Conservation (phyloP, 345 rosid species). For the Erucastrum elatum region DNA sequence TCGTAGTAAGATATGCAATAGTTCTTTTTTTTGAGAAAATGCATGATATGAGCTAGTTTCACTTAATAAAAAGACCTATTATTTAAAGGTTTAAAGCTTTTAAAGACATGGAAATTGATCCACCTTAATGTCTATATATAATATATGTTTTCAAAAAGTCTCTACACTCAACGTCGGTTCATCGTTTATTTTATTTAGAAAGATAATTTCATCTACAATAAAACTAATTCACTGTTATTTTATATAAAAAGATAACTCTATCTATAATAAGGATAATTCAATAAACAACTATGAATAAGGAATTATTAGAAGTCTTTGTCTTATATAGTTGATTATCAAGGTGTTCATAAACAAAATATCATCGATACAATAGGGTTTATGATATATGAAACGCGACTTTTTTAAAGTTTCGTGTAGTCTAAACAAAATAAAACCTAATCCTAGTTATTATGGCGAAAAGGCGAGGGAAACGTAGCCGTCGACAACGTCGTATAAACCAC, state of each 20-base stretch:
- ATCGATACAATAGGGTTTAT: neutral
- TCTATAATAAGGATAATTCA: neutral
- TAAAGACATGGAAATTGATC: too few relatives aligned
- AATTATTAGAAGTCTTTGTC: neutral
- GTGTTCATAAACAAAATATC: neutral
- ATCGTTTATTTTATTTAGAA: too few relatives aligned
- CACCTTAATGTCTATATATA: neutral
- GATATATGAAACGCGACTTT: too few relatives aligned
- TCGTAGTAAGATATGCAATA: too few relatives aligned
- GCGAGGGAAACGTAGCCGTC: neutral
- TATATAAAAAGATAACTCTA: neutral
- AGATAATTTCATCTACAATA: neutral
- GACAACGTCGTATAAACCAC: neutral
- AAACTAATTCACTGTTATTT: neutral
- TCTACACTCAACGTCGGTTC: neutral
- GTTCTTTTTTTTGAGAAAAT: too few relatives aligned
- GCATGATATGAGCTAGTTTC: too few relatives aligned
- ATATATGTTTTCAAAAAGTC: neutral
- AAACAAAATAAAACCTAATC: neutral
- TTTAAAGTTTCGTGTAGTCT: neutral
- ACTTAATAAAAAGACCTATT: too few relatives aligned
- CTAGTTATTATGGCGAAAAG: neutral
- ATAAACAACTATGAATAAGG: neutral
- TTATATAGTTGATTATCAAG: neutral
- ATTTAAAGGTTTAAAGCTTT: too few relatives aligned